phyloP scores from a whole-genome alignment of 768 basidiomycete genomes.

The Suillus brevipes region DNA sequence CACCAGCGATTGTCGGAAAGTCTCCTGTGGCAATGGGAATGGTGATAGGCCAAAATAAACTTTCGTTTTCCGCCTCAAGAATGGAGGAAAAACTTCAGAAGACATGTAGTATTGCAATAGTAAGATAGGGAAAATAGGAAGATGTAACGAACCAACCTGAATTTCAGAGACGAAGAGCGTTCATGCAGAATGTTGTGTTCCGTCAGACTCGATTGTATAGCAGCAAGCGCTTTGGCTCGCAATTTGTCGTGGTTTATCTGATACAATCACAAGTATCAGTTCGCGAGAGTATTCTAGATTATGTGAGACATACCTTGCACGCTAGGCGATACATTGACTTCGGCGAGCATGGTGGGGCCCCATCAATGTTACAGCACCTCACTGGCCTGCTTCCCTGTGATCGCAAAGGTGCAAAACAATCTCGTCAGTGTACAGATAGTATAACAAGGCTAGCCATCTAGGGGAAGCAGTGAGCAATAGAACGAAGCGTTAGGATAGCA shows the following conservation, averaged over 20 bases:
- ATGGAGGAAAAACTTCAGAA: too few relatives aligned
- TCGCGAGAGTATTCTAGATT: too few relatives aligned
- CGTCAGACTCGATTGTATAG: slow-evolving; percentile 18
- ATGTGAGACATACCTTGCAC: slow-evolving; percentile 24
- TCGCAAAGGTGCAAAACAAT: slow-evolving; percentile 29
- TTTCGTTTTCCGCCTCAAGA: too few relatives aligned
- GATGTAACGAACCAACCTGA: slow-evolving; percentile 13
- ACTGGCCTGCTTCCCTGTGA: slow-evolving; percentile 9
- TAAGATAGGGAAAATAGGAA: too few relatives aligned
- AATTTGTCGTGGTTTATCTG: slow-evolving; percentile 25
- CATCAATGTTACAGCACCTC: not conserved
- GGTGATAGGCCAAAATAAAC: too few relatives aligned
- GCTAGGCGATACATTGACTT: slow-evolving; percentile 42
- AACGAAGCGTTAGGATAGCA: not conserved
- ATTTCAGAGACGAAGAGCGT: slow-evolving; percentile 26
- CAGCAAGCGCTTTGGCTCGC: slow-evolving; percentile 17
- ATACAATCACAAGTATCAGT: not conserved
- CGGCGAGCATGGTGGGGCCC: slow-evolving; percentile 26
- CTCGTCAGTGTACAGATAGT: slow-evolving; percentile 36
- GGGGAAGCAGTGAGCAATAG: not conserved
- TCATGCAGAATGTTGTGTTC: slow-evolving; percentile 24
- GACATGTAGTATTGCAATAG: too few relatives aligned
- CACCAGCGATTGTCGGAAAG: too few relatives aligned
- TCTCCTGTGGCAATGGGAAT: too few relatives aligned
- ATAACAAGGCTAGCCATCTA: slow-evolving; percentile 35